Percentiles rank a stretch among this genome's conserved stretches.
Evolutionary conservation across 768 basidiomycete species (phyloP).

Genomic region (Leccinum disarticulatum): DNA sequence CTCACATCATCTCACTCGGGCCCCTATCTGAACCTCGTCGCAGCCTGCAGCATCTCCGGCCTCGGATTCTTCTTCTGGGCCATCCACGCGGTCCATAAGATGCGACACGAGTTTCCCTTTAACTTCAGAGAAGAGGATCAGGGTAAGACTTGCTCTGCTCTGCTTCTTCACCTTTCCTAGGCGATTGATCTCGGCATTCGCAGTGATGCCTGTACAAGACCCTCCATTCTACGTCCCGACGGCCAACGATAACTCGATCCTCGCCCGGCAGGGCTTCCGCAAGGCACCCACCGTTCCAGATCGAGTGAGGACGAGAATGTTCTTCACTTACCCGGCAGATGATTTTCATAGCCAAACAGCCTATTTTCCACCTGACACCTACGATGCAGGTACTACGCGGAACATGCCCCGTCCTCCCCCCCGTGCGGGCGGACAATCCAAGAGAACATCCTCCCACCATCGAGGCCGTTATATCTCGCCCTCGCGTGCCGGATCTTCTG

Average conservation of each 20-base stretch:
- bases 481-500: not conserved
- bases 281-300: slow-evolving; percentile 6
- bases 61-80: slow-evolving; percentile 21
- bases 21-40: not conserved
- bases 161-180: not conserved
- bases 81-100: slow-evolving; percentile 24
- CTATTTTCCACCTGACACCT: not conserved
- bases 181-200: not conserved
- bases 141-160: not conserved
- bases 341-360: not conserved
- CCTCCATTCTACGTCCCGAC: slow-evolving; percentile 8
- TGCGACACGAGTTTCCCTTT: slow-evolving; percentile 13
- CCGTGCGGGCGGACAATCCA: not conserved
- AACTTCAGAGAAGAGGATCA: not conserved
- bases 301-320: slow-evolving; percentile 12
- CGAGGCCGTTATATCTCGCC: not conserved
- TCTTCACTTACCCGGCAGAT: slow-evolving; percentile 3
- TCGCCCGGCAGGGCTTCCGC: slow-evolving; percentile 1
- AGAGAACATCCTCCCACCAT: not conserved
- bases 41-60: slow-evolving; percentile 19
- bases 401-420: not conserved
- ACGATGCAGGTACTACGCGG: not conserved
- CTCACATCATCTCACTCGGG: no score
- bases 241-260: not conserved
- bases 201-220: slow-evolving; percentile 3